These are phyloP conservation scores for Xylaria venustula DNA, from an alignment of 495 filamentous ascomycete species.

Conservation along the genomic window DNA sequence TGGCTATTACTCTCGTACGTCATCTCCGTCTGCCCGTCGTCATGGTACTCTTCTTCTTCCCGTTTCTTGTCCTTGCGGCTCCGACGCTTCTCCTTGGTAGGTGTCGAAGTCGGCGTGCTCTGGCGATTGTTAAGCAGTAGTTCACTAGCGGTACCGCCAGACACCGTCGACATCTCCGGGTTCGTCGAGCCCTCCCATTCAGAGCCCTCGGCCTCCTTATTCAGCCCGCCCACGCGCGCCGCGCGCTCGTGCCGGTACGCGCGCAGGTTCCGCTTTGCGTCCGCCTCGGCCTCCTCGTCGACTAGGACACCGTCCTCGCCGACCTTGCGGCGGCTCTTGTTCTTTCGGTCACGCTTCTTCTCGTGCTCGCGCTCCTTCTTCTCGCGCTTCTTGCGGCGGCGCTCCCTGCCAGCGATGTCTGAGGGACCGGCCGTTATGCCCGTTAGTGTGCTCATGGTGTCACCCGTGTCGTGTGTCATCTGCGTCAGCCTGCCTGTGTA, in stretches of 20 bases:
- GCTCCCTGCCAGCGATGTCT: constrained; percentile 46
- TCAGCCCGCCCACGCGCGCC: constrained; percentile 82
- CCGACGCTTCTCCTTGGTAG: constrained; percentile 41
- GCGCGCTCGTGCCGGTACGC: constrained; percentile 82
- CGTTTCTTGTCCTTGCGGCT: neutral
- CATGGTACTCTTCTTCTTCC: neutral
- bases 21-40: neutral
- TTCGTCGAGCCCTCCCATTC: constrained; percentile 63
- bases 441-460: constrained; percentile 27
- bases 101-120: constrained; percentile 52
- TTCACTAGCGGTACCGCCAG: constrained; percentile 57
- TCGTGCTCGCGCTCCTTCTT: constrained; percentile 48
- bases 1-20: neutral
- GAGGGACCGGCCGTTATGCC: constrained; percentile 49
- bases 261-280: constrained; percentile 58
- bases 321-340: constrained; percentile 34
- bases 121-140: constrained; percentile 48
- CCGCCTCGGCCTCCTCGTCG: constrained; percentile 65
- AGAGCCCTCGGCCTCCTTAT: constrained; percentile 71
- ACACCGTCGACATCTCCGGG: constrained; percentile 49
- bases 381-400: constrained; percentile 48
- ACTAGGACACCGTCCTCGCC: constrained; percentile 41
- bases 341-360: constrained; percentile 43
- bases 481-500: constrained; percentile 39
- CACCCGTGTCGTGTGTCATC: constrained; percentile 39